These are phyloP conservation scores for Geum urbanum DNA, from an alignment of 306 rosid genomes.

Conservation along the genomic window DNA sequence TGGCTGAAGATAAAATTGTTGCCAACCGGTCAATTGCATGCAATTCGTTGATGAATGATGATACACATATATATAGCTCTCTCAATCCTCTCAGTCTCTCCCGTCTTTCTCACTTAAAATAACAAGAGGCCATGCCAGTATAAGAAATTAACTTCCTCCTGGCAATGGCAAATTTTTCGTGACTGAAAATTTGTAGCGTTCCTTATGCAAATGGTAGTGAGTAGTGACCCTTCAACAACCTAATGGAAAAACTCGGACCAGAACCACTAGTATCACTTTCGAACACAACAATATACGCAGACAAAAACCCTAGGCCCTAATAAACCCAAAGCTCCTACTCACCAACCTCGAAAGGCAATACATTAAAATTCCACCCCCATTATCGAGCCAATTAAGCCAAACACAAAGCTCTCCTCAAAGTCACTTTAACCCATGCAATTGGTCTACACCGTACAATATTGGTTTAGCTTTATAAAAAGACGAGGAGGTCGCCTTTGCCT, in stretches of 20 bases:
- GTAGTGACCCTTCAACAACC: constrained; percentile 7
- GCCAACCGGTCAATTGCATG: background rate
- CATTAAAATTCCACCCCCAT: constrained; percentile 23
- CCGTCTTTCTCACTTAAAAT: background rate
- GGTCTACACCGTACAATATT: constrained; percentile 20
- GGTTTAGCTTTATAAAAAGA: constrained; percentile 31
- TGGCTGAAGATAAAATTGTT: background rate
- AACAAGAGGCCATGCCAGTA: background rate
- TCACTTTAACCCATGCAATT: constrained; percentile 28
- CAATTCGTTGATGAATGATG: no score
- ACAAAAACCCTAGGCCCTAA: constrained; percentile 26
- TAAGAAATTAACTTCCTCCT: no score
- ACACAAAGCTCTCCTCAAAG: constrained; percentile 35
- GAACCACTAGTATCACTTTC: constrained; percentile 26
- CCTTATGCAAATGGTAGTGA: background rate
- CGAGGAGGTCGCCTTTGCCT: constrained; percentile 15
- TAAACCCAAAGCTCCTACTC: constrained; percentile 36
- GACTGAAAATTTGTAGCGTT: background rate
- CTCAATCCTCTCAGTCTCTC: no score
- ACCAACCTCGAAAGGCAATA: constrained; percentile 38
- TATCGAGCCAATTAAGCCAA: constrained; percentile 12
- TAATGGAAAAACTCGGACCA: background rate
- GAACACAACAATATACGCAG: constrained; percentile 1
- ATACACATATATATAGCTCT: no score
- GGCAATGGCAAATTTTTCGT: background rate